phyloP scores from a whole-genome alignment of 2,329 filamentous ascomycete genomes.

The Tolypocladium inflatum region DNA sequence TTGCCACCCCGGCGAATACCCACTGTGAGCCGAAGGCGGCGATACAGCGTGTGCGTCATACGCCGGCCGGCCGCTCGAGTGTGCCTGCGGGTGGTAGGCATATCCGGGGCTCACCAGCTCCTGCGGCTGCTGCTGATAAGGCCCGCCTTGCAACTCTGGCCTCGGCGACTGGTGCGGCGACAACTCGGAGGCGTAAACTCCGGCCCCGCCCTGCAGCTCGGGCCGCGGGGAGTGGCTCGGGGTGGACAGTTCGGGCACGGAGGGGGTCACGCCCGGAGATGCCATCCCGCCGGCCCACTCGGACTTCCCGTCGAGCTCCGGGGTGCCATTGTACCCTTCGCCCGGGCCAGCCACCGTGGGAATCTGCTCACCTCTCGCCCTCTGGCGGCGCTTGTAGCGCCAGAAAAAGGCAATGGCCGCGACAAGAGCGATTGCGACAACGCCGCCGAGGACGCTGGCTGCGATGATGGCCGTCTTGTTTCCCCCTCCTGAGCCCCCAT shows the following conservation, averaged over 20 bases:
- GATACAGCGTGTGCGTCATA: conserved; percentile 4
- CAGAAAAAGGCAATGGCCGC: conserved; percentile 26
- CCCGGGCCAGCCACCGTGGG: conserved; percentile 1
- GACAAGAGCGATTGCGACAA: conserved; percentile 16
- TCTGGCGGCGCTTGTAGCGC: conserved; percentile 19
- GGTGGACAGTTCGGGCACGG: conserved; percentile 9
- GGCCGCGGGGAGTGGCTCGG: conserved; percentile 16
- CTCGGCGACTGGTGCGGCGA: conserved; percentile 13
- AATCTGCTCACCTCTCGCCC: conserved; percentile 13
- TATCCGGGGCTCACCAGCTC: conserved; percentile 13
- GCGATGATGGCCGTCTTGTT: conserved; percentile 23
- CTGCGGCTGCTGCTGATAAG: conserved; percentile 8
- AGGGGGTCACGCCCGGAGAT: conserved; percentile 4
- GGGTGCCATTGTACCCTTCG: conserved; percentile 4
- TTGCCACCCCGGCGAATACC: conserved; percentile 17
- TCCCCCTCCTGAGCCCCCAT: conserved; percentile 6
- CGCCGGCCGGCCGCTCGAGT: conserved; percentile 6
- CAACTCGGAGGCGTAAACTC: conserved; percentile 11
- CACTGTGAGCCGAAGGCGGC: conserved; percentile 3
- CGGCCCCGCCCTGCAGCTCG: conserved; percentile 11
- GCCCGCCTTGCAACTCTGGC: conserved; percentile 17
- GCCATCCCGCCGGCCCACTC: not conserved
- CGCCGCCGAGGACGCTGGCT: conserved; percentile 17
- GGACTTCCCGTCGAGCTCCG: conserved; percentile 19
- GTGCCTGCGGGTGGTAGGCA: conserved; percentile 8